Conservation (phyloP, 2,329 filamentous ascomycete species). For the Talaromyces rugulosus region DNA sequence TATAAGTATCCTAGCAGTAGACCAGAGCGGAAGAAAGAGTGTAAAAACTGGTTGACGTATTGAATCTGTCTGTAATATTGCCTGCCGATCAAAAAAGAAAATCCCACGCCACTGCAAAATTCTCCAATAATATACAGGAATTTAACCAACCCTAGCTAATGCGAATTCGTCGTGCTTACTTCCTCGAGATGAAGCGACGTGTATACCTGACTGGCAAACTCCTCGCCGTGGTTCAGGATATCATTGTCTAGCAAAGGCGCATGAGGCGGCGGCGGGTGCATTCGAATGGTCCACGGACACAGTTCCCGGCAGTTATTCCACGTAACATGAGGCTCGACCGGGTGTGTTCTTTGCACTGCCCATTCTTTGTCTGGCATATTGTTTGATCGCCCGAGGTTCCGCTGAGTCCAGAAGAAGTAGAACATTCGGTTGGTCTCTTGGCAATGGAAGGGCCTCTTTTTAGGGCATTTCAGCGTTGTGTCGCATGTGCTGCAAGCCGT, state of each 20-base stretch:
- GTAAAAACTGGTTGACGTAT: not conserved
- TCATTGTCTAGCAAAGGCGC: slow-evolving; percentile 30
- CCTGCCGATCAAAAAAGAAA: not conserved
- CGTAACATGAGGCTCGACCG: slow-evolving; percentile 29
- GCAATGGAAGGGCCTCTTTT: slow-evolving; percentile 27
- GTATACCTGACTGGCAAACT: slow-evolving; percentile 31
- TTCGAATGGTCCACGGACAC: slow-evolving; percentile 37
- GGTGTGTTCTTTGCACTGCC: slow-evolving; percentile 35
- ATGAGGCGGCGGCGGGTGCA: slow-evolving; percentile 31
- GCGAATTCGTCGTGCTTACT: not conserved
- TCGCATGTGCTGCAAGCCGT: slow-evolving; percentile 33
- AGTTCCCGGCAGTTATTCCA: slow-evolving; percentile 35
- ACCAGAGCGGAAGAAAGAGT: not conserved
- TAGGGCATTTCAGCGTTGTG: slow-evolving; percentile 29
- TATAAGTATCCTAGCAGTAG: not conserved
- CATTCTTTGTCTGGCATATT: slow-evolving; percentile 27
- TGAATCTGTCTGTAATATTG: not conserved
- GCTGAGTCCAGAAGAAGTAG: slow-evolving; percentile 34
- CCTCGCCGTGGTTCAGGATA: slow-evolving; percentile 26
- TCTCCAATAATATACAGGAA: not conserved
- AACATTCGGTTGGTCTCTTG: slow-evolving; percentile 23
- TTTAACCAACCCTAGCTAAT: not conserved
- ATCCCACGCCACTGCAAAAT: not conserved
- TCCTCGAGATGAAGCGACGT: slow-evolving; percentile 27
- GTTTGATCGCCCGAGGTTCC: slow-evolving; percentile 27